Base-by-base conservation (phyloP, 1,139 yeast species). In the Torulaspora pretoriensis region DNA sequence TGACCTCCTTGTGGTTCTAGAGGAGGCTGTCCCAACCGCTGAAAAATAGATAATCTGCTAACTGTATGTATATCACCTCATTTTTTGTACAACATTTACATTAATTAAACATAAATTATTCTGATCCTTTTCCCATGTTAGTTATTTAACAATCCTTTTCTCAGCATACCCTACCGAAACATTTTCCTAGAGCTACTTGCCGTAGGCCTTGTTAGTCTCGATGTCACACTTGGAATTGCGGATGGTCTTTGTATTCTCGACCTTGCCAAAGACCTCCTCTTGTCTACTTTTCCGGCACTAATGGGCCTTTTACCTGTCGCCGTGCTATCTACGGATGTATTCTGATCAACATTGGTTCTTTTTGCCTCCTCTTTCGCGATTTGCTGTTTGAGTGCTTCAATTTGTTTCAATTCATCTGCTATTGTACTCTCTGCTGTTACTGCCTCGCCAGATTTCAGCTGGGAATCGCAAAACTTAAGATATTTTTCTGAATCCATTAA, bases 1-100 rank as follows among this genome's bases (percentile, higher is more conserved):
- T 54, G 98, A 92, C 66, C 75, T 92, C 68, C 53, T 71, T 48
- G 71, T 70, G 35, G 56, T 61, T 25, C 54, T 70, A 45, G 72
- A 68, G 48, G 60, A 57, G 22, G 48, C 43, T 8, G 50, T 35
- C 28, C 48, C 52, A 26, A 53, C 55, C 39, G 48, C 53, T 25
- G 48, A 50, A 29, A 51, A 51, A 34, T 34, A 38, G 34, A 19
- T n/a, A 36, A 9, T 3, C 3, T 28, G 5, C 14, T 14, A 9
- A 22, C 8, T 22, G 12, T 7, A 14, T 12, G 17, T 28, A 28
- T 4, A 19, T 8, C 19, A 16, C 27, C 9, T 26, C 13, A 22
- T 25, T 36, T 13, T 22, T 28, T 36, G 22, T 36, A 22, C 29
- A 36, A 13, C 32, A 13, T 16, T 24, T 29, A 36, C 23, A 13